Base-by-base conservation (phyloP, 2,329 filamentous ascomycete genomes). In the Fusarium secorum region DNA sequence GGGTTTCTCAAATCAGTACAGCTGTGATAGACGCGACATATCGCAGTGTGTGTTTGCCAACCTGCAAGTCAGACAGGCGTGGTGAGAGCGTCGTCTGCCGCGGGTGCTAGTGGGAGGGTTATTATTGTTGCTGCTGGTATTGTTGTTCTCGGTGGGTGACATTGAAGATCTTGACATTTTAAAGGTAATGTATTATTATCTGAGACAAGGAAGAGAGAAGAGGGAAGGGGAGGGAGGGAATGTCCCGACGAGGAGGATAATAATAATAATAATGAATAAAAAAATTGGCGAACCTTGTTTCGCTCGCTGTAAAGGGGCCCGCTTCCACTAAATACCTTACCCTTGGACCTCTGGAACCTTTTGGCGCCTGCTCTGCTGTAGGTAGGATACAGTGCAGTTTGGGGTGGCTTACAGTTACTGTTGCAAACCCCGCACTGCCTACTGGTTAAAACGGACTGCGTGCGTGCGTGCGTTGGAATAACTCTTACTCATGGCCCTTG, bases 21-120 rank as follows among this genome's bases (percentile, higher is more conserved):
- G 35, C 48, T 49, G 39, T 30, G 28, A 46, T 11, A 45, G 20
- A 26, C 13, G 41, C 45, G 42, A 58, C 36, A 11, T 41, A 11
- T 41, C 36, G 58, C 41, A 38, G 35, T 38, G 28, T 38, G 6
- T 60, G 41, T 32, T 39, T 55, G 28, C 79, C 63, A 53, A 86
- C 84, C 83, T 79, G 83, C 84, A 86, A 66, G 83, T 85, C 54
- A 85, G 79, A 71, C 82, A 83, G 30, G 82, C 82, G 70, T 83
- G 79, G 62, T 83, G 80, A 53, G 81, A 82, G 42, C 81, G 76
- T 67, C 80, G 74, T 74, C 81, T 78, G 45, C 80, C 81, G 22
- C 80, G 67, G 38, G 70, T 60, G 55, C 70, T 71, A 14, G 64
- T 68, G 30, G 66, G 71, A 52, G 62, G 54, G 17, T 63, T 59